Evolutionary conservation across 176 grass and related monocot genomes (phyloP), one percentile per base, ranked within the genome.

Genomic region (Pontederia paniculata): DNA sequence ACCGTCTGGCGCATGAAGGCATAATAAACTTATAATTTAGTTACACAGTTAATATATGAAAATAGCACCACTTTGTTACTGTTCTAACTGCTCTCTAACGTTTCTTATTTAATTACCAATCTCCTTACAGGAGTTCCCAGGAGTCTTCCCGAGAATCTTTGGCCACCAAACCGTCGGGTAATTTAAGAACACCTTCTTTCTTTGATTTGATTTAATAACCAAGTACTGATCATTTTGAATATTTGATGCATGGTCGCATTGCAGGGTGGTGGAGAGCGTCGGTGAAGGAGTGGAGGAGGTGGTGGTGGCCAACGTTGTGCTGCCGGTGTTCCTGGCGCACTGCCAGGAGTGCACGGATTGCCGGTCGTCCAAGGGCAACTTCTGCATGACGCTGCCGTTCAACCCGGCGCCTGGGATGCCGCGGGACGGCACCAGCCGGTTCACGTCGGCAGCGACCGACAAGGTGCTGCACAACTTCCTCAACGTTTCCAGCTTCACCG

Each of bases 131-230:
- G 80, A 74, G 52, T 63, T 74, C 28, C 73, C 80, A 7, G 73
- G 50, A 59, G 23, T 77, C 41, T 77, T 77, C 80, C 85, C 91
- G 0, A 70, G 74, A 65, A 86, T 96, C 12, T 80, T 89, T 23
- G 91, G 91, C 51, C 91, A 96, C 63, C 82, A 96, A 52, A 79
- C 91, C 9, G 81, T 84, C 48, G 91, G 91, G 91, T 96, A 66
- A 68, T 44, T 17, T 2, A 7, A 0, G 2, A 1, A 37, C 15
- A 48, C 1, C 12, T 9, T 4, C 18, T 49, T n/a, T 9, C 21
- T 9, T 31, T 18, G 10, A 44, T 47, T 43, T 49, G 2, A 7
- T 23, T 17, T 42, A 8, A 3, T 0, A 58, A 23, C 0, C 11
- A 12, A 17, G 41, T n/a, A 0, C 16, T 54, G 9, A n/a, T n/a